These are phyloP conservation scores for Angophora floribunda DNA, from an alignment of 345 rosid genomes.

Conservation along the genomic window DNA sequence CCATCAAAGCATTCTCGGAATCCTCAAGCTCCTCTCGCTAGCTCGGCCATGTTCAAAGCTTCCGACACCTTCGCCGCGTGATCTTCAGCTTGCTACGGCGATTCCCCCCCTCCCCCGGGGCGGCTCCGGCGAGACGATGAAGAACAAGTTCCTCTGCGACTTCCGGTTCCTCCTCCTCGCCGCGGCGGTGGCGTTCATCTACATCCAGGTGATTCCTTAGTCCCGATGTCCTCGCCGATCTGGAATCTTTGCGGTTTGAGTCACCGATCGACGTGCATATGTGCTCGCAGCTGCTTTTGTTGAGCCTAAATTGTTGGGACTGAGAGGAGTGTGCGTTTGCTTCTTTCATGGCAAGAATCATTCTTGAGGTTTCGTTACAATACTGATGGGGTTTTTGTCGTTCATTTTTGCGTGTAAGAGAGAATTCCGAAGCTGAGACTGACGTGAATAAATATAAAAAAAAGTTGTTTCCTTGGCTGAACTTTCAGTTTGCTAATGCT, in stretches of 20 bases:
- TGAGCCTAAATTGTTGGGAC: not conserved
- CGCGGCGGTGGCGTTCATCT: constrained; percentile 66
- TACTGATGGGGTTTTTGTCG: not conserved
- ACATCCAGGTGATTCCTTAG: constrained; percentile 49
- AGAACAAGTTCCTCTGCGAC: constrained; percentile 37
- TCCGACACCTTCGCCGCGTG: not conserved
- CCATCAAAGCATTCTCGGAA: not conserved
- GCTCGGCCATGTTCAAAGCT: not conserved
- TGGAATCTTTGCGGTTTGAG: not conserved
- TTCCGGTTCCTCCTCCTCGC: constrained; percentile 68
- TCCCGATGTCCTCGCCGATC: not conserved
- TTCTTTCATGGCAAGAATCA: not conserved
- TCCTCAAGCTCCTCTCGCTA: not conserved
- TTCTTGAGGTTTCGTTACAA: not conserved
- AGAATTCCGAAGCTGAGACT: not conserved
- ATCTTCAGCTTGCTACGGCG: not conserved
- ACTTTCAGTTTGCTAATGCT: not conserved
- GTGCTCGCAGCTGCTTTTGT: not conserved
- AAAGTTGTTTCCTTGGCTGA: not conserved
- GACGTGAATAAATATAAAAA: too few relatives aligned
- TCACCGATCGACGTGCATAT: not conserved
- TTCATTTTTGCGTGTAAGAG: not conserved
- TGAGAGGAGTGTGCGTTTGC: not conserved
- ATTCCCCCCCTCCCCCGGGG: too few relatives aligned
- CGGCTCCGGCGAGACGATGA: not conserved